These are phyloP conservation scores for Geranium brycei DNA, from an alignment of 345 rosid genomes.

Conservation along the genomic window DNA sequence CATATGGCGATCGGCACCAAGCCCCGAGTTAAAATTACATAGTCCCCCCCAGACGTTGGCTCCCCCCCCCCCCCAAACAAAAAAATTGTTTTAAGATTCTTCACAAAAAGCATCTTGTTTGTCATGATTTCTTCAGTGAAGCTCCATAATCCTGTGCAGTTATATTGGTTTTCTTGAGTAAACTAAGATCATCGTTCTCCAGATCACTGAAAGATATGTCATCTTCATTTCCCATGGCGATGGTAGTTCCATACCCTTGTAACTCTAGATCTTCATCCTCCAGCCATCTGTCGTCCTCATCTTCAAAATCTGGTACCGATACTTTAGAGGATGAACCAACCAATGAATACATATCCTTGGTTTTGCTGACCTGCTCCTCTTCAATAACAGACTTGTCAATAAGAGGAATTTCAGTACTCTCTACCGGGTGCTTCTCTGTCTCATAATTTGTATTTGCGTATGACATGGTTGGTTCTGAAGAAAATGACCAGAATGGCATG, in stretches of 20 bases:
- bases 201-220: conserved; percentile 94
- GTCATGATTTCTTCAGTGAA: not conserved
- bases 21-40: not conserved
- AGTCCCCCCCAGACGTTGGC: not conserved
- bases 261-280: conserved; percentile 64
- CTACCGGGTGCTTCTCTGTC: conserved; percentile 46
- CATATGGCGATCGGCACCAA: not conserved
- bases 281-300: conserved; percentile 57
- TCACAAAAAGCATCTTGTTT: not conserved
- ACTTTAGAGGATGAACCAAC: conserved; percentile 23
- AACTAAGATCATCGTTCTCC: conserved; percentile 40
- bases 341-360: conserved; percentile 20
- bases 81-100: too few species aligned
- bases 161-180: conserved; percentile 31
- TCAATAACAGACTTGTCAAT: conserved; percentile 58
- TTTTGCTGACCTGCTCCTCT: conserved; percentile 30
- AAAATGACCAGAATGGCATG: conserved; percentile 16
- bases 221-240: conserved; percentile 46
- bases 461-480: conserved; percentile 25
- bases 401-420: conserved; percentile 34
- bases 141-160: not conserved
- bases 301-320: conserved; percentile 38
- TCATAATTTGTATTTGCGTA: conserved; percentile 29
- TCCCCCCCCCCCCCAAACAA: too few species aligned
- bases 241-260: conserved; percentile 17